Evolutionary conservation across 257 asterid genomes (phyloP).

Genomic region (Solanum lignicaule): DNA sequence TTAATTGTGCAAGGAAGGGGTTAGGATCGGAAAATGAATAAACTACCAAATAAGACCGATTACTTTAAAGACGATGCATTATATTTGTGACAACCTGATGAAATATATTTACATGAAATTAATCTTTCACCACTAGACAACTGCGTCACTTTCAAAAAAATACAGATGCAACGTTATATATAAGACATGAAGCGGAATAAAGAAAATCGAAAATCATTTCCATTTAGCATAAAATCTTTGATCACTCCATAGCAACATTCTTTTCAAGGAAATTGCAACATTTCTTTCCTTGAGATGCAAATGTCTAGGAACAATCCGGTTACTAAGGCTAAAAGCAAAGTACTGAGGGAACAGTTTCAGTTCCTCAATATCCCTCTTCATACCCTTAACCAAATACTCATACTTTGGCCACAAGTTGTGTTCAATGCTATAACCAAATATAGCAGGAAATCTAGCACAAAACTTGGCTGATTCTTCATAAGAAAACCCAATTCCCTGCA

Average conservation of each 20-base stretch:
- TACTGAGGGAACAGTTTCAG: slow-evolving; percentile 21
- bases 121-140: not conserved
- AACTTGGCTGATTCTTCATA: slow-evolving; percentile 9
- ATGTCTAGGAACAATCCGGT: slow-evolving; percentile 24
- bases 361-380: slow-evolving; percentile 15
- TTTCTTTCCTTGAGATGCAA: slow-evolving; percentile 17
- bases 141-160: not conserved
- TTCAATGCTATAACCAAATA: slow-evolving; percentile 22
- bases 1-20: not conserved
- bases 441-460: slow-evolving; percentile 26
- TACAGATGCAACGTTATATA: too few relatives aligned
- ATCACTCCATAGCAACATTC: slow-evolving; percentile 24
- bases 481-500: slow-evolving; percentile 13
- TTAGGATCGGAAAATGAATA: not conserved
- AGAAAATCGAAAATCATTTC: slow-evolving; percentile 12
- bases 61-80: not conserved
- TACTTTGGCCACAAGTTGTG: slow-evolving; percentile 19
- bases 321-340: slow-evolving; percentile 22
- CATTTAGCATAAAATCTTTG: slow-evolving; percentile 22
- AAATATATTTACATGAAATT: not conserved
- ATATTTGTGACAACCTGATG: not conserved
- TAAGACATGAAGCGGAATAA: not conserved
- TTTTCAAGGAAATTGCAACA: slow-evolving; percentile 6
- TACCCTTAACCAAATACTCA: slow-evolving; percentile 13
- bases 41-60: not conserved